Evolutionary conservation across 495 filamentous ascomycete species (phyloP).

Genomic region (Chlorociboria aeruginascens): DNA sequence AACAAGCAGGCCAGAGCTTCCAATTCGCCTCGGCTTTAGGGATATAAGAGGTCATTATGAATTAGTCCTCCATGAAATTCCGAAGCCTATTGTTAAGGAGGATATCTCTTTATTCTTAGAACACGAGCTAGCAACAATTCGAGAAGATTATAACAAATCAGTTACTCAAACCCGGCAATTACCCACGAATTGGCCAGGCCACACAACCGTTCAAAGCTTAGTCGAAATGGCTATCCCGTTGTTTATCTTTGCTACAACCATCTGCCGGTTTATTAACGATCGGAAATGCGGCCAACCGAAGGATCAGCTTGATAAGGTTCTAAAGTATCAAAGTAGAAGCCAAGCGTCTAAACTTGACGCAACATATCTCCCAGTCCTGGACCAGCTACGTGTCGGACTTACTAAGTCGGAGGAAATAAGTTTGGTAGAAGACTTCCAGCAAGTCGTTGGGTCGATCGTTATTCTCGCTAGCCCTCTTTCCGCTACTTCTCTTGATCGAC

Average conservation of each 20-base stretch:
- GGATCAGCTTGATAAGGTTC: background rate
- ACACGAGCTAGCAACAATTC: background rate
- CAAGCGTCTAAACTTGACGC: constrained; percentile 10
- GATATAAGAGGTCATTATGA: constrained; percentile 11
- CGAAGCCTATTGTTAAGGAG: background rate
- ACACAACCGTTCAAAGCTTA: constrained; percentile 3
- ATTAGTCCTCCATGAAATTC: background rate
- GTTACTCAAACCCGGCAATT: background rate
- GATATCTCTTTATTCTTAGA: background rate
- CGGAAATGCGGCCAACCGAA: background rate
- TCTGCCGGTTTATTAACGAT: background rate
- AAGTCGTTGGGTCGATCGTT: constrained; percentile 25
- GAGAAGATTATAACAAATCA: background rate
- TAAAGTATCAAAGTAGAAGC: background rate
- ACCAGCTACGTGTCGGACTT: constrained; percentile 9
- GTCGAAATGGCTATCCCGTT: constrained; percentile 16
- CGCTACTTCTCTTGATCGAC: background rate
- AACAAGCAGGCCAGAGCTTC: constrained; percentile 17
- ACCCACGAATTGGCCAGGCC: background rate
- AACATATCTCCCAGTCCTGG: constrained; percentile 25
- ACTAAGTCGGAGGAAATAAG: background rate
- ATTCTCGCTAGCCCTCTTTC: constrained; percentile 15
- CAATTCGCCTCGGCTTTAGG: constrained; percentile 19
- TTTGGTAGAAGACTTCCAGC: constrained; percentile 13
- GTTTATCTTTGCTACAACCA: constrained; percentile 22